Base-by-base conservation (phyloP, 2,329 filamentous ascomycete species). In the Septoria linicola region DNA sequence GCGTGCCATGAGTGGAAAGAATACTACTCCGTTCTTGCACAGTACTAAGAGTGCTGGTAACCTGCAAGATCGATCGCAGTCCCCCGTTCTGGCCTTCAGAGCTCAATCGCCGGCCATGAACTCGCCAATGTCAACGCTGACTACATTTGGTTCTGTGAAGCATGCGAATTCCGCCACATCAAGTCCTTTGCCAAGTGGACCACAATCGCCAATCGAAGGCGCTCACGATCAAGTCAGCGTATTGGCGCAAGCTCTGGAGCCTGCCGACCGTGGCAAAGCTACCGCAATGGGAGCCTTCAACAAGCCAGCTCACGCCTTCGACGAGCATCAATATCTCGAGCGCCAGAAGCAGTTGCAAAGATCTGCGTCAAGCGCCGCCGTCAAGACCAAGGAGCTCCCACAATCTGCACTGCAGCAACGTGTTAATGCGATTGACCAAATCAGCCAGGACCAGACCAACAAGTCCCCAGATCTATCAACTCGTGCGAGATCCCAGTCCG, bases 251-350 rank as follows among this genome's bases (percentile, higher is more conserved):
- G 79, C 84, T 7, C 79, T 93, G 10, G 82, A 88, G 53, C 85
- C 87, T 0, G 83, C 84, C 56, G 91, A 96, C 60, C 76, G 82
- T 40, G 89, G 87, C 44, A 95, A 93, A 66, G 87, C 88, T 4
- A 95, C 89, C 0, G 87, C 88, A 1, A 75, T 84, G 70, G 82
- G 83, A 23, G 74, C 82, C 0, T 86, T 86, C 68, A 86, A 86
- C 58, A 89, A 89, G 65, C 88, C 90, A 1, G 72, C 75, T 1
- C 81, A 85, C 43, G 80, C 83, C 6, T 96, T 93, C 60, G 89
- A 95, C 63, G 91, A 96, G 64, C 82, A 85, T 16, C 87, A 89
- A 63, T 96, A 89, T 63, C 81, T 88, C 4, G 86, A 95, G 65
- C 82, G 89, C 37, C 87, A 95, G 64, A 74, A 88, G 41, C 87